phyloP scores from a whole-genome alignment of 768 basidiomycete genomes.

The Tricholoma flavovirens region DNA sequence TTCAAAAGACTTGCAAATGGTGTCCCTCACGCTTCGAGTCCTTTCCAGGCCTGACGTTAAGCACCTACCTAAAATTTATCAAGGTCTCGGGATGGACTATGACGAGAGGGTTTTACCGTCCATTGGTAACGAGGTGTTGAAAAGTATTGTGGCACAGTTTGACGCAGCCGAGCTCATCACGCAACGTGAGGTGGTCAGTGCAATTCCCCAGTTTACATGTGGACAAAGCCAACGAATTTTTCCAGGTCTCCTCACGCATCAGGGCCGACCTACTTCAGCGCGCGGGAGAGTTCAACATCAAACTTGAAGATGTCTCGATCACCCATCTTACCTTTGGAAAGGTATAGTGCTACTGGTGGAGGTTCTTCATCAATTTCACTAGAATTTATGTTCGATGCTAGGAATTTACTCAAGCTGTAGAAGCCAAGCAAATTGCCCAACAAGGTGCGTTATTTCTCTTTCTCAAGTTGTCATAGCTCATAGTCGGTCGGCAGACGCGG shows the following conservation, averaged over 20 bases:
- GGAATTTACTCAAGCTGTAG: constrained; percentile 98
- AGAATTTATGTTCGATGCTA: constrained; percentile 21
- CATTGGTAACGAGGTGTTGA: constrained; percentile 96
- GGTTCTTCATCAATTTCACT: not conserved
- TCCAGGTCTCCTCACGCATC: constrained; percentile 84
- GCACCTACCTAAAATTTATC: constrained; percentile 91
- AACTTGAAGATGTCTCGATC: constrained; percentile 95
- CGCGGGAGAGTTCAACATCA: constrained; percentile 93
- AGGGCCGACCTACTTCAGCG: constrained; percentile 87
- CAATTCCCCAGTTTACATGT: not conserved
- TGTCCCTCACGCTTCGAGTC: constrained; percentile 93
- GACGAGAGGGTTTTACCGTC: constrained; percentile 97
- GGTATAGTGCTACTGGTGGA: constrained; percentile 34
- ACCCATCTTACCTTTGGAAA: constrained; percentile 88
- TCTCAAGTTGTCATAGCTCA: not conserved
- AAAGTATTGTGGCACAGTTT: constrained; percentile 97
- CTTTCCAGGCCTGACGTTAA: constrained; percentile 87
- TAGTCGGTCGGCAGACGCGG: constrained; percentile 62
- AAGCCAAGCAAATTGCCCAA: constrained; percentile 99
- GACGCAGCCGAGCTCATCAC: constrained; percentile 97
- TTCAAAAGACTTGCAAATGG: constrained; percentile 98
- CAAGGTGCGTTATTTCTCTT: constrained; percentile 57
- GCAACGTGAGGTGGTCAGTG: constrained; percentile 92
- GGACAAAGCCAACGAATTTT: not conserved
- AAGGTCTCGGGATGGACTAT: constrained; percentile 91